Percentiles rank a stretch among this genome's conserved stretches.
phyloP scores from a whole-genome alignment of 2,329 filamentous ascomycete species.

The Exophiala bonariae region DNA sequence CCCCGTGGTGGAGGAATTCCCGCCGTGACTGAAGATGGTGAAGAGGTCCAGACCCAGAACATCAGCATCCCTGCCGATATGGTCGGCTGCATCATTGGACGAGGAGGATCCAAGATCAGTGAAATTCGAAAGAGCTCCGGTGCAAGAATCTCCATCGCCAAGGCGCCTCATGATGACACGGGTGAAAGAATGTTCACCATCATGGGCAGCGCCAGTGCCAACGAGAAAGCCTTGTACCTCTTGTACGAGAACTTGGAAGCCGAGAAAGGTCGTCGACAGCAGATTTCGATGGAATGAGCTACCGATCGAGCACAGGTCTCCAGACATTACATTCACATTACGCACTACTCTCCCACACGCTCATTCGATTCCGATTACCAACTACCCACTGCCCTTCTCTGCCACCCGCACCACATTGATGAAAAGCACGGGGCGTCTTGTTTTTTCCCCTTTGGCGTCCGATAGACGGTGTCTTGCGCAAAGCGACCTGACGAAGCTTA shows the following conservation, averaged over 20 bases:
- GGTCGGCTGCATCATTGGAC: conserved; percentile 99
- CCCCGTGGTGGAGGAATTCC: conserved; percentile 64
- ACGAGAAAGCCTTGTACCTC: conserved; percentile 93
- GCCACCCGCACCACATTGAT: conserved; percentile 7
- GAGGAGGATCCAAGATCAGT: conserved; percentile 93
- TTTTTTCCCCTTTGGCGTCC: conserved; percentile 25
- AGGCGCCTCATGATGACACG: conserved; percentile 93
- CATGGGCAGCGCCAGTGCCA: conserved; percentile 89
- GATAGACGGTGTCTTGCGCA: conserved; percentile 29
- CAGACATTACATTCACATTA: too few relatives aligned
- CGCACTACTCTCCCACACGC: too few relatives aligned
- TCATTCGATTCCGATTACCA: too few relatives aligned
- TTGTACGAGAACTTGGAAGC: conserved; percentile 98
- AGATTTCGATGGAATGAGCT: too few relatives aligned
- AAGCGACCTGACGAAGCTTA: conserved; percentile 29
- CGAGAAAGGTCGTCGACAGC: conserved; percentile 97
- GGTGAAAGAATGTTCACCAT: conserved; percentile 99
- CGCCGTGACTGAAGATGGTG: conserved; percentile 91
- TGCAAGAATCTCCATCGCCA: conserved; percentile 95
- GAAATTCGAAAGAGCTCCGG: conserved; percentile 97
- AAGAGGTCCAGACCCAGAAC: conserved; percentile 98
- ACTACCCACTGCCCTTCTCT: conserved; percentile 10
- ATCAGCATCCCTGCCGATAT: conserved; percentile 99
- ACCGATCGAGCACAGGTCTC: too few relatives aligned
- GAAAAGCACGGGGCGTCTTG: conserved; percentile 27